Evolutionary conservation across 331 rosid genomes (phyloP).

Genomic region (Cydonia oblonga): DNA sequence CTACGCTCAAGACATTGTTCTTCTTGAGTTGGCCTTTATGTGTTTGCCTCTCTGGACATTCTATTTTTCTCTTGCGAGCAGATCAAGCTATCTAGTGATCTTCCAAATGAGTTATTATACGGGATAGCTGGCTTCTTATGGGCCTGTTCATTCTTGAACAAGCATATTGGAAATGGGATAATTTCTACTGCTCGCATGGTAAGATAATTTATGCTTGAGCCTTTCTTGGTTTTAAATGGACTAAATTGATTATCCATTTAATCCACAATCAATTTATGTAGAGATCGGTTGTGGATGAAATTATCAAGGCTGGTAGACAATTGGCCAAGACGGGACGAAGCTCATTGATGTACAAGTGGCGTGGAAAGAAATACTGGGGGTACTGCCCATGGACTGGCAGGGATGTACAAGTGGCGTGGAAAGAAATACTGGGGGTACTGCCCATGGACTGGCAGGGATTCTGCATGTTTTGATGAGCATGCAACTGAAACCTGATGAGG

Average conservation of each 20-base stretch:
- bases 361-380: too few species aligned
- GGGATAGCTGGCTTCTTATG: constrained; percentile 71
- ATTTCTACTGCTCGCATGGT: constrained; percentile 38
- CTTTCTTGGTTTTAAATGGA: background rate
- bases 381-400: too few species aligned
- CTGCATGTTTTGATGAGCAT: constrained; percentile 69
- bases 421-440: constrained; percentile 93
- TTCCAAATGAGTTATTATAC: constrained; percentile 62
- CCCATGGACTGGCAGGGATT: constrained; percentile 80
- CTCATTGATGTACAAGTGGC: constrained; percentile 14
- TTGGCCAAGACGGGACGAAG: constrained; percentile 47
- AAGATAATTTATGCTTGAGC: constrained; percentile 5
- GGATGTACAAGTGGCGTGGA: background rate
- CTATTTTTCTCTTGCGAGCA: too few species aligned
- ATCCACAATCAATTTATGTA: constrained; percentile 17
- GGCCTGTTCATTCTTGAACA: constrained; percentile 72
- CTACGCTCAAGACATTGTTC: too few species aligned
- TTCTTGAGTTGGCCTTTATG: too few species aligned
- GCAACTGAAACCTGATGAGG: constrained; percentile 70
- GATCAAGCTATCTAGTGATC: constrained; percentile 52
- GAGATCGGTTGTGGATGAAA: constrained; percentile 60
- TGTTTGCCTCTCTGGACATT: too few species aligned
- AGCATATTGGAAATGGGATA: constrained; percentile 45
- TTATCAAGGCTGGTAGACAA: constrained; percentile 48
- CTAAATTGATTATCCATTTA: background rate